These are phyloP conservation scores for Cyberlindnera mississippiensis DNA, from an alignment of 805 yeast species.

Conservation along the genomic window DNA sequence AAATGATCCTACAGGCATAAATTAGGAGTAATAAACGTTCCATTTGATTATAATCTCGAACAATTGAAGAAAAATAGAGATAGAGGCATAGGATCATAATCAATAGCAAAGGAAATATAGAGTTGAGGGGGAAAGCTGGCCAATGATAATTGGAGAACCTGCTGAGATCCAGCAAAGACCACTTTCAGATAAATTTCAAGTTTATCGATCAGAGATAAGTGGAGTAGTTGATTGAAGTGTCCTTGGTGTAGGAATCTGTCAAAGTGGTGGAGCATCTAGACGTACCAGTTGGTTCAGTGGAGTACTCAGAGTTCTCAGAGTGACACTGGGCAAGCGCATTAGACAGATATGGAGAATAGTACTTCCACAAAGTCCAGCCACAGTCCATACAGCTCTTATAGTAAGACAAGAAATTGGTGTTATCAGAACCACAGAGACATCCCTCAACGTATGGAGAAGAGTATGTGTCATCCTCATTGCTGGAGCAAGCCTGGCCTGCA, in stretches of 20 bases:
- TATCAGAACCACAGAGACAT: conserved; percentile 20
- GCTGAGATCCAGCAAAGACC: too few species aligned
- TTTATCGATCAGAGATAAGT: too few species aligned
- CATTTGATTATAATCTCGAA: too few species aligned
- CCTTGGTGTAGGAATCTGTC: conserved; percentile 13
- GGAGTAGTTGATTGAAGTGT: conserved; percentile 3
- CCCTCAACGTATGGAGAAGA: conserved; percentile 11
- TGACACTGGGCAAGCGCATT: conserved; percentile 26
- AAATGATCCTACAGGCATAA: too few species aligned
- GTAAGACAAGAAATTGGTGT: conserved; percentile 17
- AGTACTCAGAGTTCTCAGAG: conserved; percentile 6
- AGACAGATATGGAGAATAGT: conserved; percentile 28
- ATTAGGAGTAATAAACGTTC: too few species aligned
- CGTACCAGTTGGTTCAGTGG: conserved; percentile 32
- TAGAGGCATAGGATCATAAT: too few species aligned
- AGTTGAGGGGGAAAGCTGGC: too few species aligned
- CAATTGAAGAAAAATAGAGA: too few species aligned
- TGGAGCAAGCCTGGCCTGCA: conserved; percentile 28
- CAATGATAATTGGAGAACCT: too few species aligned
- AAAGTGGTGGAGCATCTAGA: conserved; percentile 25
- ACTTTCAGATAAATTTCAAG: too few species aligned
- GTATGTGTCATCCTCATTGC: conserved; percentile 3
- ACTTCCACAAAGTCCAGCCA: conserved; percentile 36
- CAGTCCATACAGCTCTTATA: conserved; percentile 31
- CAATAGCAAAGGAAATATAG: too few species aligned